Evolutionary conservation across 306 rosid genomes (phyloP).

Genomic region (Castanospermum australe): DNA sequence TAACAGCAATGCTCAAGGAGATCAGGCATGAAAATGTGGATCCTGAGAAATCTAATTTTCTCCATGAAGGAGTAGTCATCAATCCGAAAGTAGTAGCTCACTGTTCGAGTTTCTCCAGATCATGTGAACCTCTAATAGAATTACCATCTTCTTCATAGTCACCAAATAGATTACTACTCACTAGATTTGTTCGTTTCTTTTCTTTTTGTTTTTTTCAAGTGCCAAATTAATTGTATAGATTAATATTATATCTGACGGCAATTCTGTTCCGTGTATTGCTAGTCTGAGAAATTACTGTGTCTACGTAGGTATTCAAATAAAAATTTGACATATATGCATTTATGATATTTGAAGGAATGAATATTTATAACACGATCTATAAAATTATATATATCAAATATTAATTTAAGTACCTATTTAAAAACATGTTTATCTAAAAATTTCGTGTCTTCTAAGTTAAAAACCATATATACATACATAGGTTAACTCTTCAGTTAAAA

Average conservation of each 20-base stretch:
- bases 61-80: conserved; percentile 43
- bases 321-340: too few species aligned
- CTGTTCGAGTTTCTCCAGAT: conserved; percentile 87
- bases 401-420: too few species aligned
- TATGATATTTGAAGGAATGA: too few species aligned
- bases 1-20: conserved; percentile 88
- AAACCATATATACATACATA: background rate
- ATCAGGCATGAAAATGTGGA: conserved; percentile 65
- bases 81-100: conserved; percentile 63
- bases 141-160: conserved; percentile 56
- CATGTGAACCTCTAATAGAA: conserved; percentile 79
- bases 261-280: too few species aligned
- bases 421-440: too few species aligned
- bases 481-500: background rate
- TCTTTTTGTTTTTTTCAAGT: conserved; percentile 30
- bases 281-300: too few species aligned
- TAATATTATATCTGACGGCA: conserved; percentile 30
- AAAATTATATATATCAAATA: too few species aligned
- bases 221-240: conserved; percentile 48
- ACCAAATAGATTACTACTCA: conserved; percentile 21
- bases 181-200: conserved; percentile 25
- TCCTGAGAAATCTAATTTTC: conserved; percentile 55
- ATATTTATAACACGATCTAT: too few species aligned
- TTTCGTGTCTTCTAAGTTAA: too few species aligned
- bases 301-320: too few species aligned